Percentiles rank a stretch among this genome's conserved stretches.
phyloP scores from a whole-genome alignment of 2,329 filamentous ascomycete genomes.

The Botrytis byssoidea region DNA sequence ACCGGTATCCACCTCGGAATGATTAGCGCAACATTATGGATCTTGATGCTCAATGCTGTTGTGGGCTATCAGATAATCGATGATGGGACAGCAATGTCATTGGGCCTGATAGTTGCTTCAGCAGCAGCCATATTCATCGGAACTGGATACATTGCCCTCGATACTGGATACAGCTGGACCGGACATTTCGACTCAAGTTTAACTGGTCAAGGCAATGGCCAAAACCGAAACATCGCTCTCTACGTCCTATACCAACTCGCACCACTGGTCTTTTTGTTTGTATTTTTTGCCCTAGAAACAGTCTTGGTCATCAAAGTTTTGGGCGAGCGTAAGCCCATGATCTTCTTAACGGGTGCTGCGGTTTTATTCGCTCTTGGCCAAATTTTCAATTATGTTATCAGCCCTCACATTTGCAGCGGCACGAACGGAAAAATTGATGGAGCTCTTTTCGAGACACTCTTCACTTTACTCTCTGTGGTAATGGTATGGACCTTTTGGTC shows the following conservation, averaged over 20 bases:
- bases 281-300: conserved; percentile 81
- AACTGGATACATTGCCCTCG: conserved; percentile 91
- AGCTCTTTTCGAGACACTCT: conserved; percentile 86
- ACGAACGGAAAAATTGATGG: conserved; percentile 87
- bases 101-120: conserved; percentile 72
- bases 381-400: conserved; percentile 94
- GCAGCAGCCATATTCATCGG: conserved; percentile 75
- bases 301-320: conserved; percentile 82
- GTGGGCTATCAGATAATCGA: conserved; percentile 93
- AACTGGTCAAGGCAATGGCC: conserved; percentile 43
- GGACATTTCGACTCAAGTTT: conserved; percentile 66
- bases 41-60: conserved; percentile 85
- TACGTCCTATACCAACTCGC: conserved; percentile 93
- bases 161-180: conserved; percentile 87
- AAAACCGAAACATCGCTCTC: conserved; percentile 74
- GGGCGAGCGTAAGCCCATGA: conserved; percentile 88
- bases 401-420: conserved; percentile 83
- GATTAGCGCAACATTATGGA: conserved; percentile 85
- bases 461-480: conserved; percentile 81
- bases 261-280: conserved; percentile 83
- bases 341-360: conserved; percentile 72
- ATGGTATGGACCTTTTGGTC: conserved; percentile 96
- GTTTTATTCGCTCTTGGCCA: conserved; percentile 89
- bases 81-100: conserved; percentile 82
- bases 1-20: conserved; percentile 86